Evolutionary conservation across 495 filamentous ascomycete genomes (phyloP), one percentile per base, ranked within the genome.

Genomic region (Recurvomyces mirabilis): DNA sequence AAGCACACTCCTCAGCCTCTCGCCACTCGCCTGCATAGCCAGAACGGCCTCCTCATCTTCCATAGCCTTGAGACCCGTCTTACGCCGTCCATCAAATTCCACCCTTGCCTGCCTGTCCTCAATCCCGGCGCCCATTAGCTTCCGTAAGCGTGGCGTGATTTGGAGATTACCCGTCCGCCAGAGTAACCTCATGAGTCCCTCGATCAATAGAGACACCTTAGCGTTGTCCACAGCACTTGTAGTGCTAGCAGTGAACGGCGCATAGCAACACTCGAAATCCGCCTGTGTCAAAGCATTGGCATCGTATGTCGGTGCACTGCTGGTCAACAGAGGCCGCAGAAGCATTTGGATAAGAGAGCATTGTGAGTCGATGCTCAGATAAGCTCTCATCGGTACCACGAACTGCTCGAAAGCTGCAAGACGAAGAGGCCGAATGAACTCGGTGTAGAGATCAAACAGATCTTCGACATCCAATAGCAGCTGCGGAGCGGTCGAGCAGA

Each of bases 131-230:
- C 79, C 65, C 13, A 84, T 69, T 0, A 78, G 73, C 1, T 53
- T 46, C 13, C 67, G 59, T 18, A 93, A 53, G 3, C 49, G 53
- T 0, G 58, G 49, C 13, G 69, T 73, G 34, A 73, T 63, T 17
- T 52, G 55, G 6, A 80, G 46, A 46, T 61, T 41, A 0, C 60
- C 49, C 19, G 55, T 53, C 0, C 60, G 54, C 1, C 68, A 67
- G n/a, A 87, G 55, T 3, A 81, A 61, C 33, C 78, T 69, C 39
- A 89, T 49, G 42, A 93, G 58, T 0, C 69, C 68, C 61, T 98
- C 89, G 0, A 94, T 59, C 38, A 84, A 56, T 2, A 94, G 62
- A 3, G 80, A 81, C 24, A 94, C 68, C 61, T 87, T 88, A 2
- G 82, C 78, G 55, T 95, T 94, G 37, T 93, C 84, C 4, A 69